Conservation (phyloP, 164 flowering plant species). For the Nelumbo lutea region DNA sequence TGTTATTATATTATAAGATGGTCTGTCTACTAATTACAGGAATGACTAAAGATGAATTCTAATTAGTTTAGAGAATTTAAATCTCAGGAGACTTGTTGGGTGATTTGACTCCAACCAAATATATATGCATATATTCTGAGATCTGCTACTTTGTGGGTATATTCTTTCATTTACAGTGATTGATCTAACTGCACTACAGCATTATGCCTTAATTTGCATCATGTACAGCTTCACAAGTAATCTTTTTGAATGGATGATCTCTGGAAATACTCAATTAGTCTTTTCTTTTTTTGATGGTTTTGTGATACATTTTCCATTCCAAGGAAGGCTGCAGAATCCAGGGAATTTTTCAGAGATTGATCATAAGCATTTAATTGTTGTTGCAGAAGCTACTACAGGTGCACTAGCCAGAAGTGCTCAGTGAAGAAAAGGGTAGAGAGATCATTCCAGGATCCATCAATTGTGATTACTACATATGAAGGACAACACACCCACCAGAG, state of each 20-base stretch:
- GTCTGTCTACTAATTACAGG: too few relatives aligned
- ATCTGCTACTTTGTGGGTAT: too few relatives aligned
- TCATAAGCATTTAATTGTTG: not conserved
- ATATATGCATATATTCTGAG: too few relatives aligned
- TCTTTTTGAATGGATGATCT: not conserved
- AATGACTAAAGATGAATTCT: too few relatives aligned
- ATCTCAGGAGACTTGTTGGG: too few relatives aligned
- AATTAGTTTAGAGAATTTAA: too few relatives aligned
- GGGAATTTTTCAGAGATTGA: not conserved
- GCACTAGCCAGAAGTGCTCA: constrained; percentile 49
- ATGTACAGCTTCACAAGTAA: not conserved
- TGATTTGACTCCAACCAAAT: too few relatives aligned
- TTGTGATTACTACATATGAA: constrained; percentile 62
- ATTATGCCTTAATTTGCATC: not conserved
- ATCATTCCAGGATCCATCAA: constrained; percentile 44
- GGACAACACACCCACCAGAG: constrained; percentile 53
- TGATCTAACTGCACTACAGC: not conserved
- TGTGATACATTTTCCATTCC: too few relatives aligned
- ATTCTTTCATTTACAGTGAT: not conserved
- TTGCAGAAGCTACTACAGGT: constrained; percentile 61
- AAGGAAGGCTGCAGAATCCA: not conserved
- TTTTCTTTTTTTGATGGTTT: not conserved
- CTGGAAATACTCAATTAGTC: not conserved
- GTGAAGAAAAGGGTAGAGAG: constrained; percentile 68
- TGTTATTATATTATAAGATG: too few relatives aligned